Conservation (phyloP, 2,329 filamentous ascomycete genomes). For the Lecanoromycetidae sp. region DNA sequence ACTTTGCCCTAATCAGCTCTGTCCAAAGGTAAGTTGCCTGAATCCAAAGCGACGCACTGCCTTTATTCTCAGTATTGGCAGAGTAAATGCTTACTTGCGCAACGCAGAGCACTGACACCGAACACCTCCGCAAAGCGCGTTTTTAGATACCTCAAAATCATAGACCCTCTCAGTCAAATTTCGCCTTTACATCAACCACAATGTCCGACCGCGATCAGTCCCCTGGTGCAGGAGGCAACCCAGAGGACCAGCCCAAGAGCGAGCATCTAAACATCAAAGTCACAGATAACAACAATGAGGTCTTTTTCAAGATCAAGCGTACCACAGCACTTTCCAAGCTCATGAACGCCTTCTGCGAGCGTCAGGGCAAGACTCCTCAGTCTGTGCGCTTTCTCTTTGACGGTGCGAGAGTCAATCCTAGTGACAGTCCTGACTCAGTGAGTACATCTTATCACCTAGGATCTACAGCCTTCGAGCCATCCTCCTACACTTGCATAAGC, state of each 20-base stretch:
- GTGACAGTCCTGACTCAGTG: conserved; percentile 85
- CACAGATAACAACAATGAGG: conserved; percentile 97
- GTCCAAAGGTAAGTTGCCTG: too few species aligned
- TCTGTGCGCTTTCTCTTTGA: conserved; percentile 94
- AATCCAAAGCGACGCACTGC: too few species aligned
- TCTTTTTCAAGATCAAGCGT: conserved; percentile 99
- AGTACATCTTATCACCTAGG: conserved; percentile 30
- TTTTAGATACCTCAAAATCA: too few species aligned
- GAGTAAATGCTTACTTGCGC: too few species aligned
- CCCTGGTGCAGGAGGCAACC: conserved; percentile 22
- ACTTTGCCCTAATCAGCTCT: too few species aligned
- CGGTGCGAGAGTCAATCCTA: conserved; percentile 78
- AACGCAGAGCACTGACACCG: too few species aligned
- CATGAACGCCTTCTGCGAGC: conserved; percentile 95
- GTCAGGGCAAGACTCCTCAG: conserved; percentile 73
- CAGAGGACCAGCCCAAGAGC: conserved; percentile 31
- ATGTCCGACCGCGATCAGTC: conserved; percentile 43
- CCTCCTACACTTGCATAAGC: not conserved
- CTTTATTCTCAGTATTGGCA: too few species aligned
- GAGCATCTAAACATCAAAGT: conserved; percentile 99
- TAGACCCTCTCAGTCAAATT: too few species aligned
- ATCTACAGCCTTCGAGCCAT: not conserved
- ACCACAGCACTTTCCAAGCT: conserved; percentile 92
- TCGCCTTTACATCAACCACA: not conserved
- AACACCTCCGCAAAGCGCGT: too few species aligned